Evolutionary conservation across 495 filamentous ascomycete species (phyloP), one percentile per base, ranked within the genome.

Genomic region (Margaritispora aquatica): DNA sequence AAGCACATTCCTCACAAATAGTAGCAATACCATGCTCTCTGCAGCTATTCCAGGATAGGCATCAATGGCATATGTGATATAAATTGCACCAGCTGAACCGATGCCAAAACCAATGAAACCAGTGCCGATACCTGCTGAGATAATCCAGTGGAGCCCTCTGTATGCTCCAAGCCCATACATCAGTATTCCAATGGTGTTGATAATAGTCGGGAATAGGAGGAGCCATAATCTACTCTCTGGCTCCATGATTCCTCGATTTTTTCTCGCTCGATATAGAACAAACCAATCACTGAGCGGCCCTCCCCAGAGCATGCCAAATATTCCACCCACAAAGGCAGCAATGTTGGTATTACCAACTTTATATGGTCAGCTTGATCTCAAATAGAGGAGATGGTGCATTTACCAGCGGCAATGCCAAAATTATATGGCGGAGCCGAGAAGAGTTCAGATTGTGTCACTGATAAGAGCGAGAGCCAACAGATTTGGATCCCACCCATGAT

Each of bases 231-330:
- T 50, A 11, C 29, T 55, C 31, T 78, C 75, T 0, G 75, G 73
- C 57, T 78, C 74, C 51, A 71, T 73, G 38, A 78, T 69, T 48
- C 75, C 75, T n/a, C 67, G 64, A 38, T 77, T 77, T 24, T 63
- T 68, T 52, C 72, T 72, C 2, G 76, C 63, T 21, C 69, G 71
- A 34, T 59, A 67, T 44, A 74, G 52, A 44, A 76, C 73, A 3
- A 66, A 72, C 66, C 72, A 66, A 54, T 80, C 77, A 23, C 73
- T 69, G 11, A 78, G 24, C 8, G 69, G 60, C 1, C 75, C 75
- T 10, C 72, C 70, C 26, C 70, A 73, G 5, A 74, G 15, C 3
- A 69, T 52, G 0, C 76, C 76, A 38, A 78, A 59, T 0, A 74
- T 54, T 31, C 71, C 74, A 0, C 74, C 75, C 1, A 76, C 63